Percentiles rank a stretch among this genome's conserved stretches.
phyloP scores from a whole-genome alignment of 306 rosid species.

The Glycyrrhiza uralensis region DNA sequence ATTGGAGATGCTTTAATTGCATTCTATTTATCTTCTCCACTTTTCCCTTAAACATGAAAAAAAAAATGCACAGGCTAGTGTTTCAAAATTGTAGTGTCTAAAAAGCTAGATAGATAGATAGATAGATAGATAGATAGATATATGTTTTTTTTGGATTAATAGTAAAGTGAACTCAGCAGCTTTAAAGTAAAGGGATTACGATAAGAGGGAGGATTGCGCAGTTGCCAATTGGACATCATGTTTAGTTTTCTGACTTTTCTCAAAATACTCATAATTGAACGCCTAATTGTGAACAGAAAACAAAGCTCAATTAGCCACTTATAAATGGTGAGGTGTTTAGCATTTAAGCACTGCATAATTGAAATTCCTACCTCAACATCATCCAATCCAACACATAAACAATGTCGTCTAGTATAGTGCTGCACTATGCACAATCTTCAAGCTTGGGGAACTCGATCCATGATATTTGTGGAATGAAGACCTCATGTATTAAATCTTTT shows the following conservation, averaged over 20 bases:
- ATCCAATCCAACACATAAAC: constrained; percentile 11
- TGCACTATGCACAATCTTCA: constrained; percentile 10
- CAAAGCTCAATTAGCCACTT: not conserved
- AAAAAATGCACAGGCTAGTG: not conserved
- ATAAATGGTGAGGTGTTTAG: constrained; percentile 2
- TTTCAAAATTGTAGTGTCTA: not conserved
- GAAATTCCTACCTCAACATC: not conserved
- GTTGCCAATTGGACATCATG: not conserved
- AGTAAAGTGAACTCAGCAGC: constrained; percentile 24
- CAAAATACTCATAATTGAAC: constrained; percentile 11
- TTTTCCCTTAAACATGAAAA: not conserved
- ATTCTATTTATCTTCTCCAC: constrained; percentile 1
- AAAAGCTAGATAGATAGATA: not conserved
- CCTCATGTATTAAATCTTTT: too few relatives aligned
- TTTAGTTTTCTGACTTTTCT: constrained; percentile 18
- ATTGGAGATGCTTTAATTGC: too few relatives aligned
- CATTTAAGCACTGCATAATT: constrained; percentile 7
- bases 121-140: too few relatives aligned
- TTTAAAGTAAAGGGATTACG: constrained; percentile 5
- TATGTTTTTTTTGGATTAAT: constrained; percentile 7
- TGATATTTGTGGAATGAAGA: too few relatives aligned
- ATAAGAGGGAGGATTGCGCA: not conserved
- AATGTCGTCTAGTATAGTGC: constrained; percentile 22
- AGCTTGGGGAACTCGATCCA: not conserved
- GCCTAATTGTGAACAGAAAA: not conserved